phyloP scores from a whole-genome alignment of 2,329 filamentous ascomycete species.

The Zymoseptoria ardabiliae region DNA sequence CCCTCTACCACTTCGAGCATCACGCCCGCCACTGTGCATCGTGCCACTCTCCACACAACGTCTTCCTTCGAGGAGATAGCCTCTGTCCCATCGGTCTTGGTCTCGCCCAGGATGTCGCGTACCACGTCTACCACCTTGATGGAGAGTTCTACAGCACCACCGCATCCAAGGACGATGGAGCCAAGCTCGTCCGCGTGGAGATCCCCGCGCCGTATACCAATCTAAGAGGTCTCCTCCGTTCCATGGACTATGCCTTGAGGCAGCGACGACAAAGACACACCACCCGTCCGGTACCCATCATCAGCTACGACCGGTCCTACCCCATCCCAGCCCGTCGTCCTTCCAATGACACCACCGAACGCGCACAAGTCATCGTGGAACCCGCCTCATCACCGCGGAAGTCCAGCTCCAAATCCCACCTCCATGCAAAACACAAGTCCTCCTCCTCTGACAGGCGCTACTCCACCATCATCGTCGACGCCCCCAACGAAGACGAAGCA shows the following conservation, averaged over 20 bases:
- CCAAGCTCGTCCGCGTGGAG: conserved; percentile 40
- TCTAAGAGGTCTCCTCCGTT: conserved; percentile 34
- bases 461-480: conserved; percentile 11
- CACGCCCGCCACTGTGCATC: conserved; percentile 39
- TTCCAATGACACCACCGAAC: conserved; percentile 1
- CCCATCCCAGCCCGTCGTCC: conserved; percentile 33
- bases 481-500: conserved; percentile 6
- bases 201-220: conserved; percentile 37
- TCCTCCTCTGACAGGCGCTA: conserved; percentile 6
- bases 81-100: conserved; percentile 39
- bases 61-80: conserved; percentile 32
- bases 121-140: conserved; percentile 36
- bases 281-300: conserved; percentile 25
- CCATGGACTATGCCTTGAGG: conserved; percentile 35
- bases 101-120: conserved; percentile 40
- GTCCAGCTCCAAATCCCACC: background rate
- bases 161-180: conserved; percentile 24
- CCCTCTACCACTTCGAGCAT: conserved; percentile 41
- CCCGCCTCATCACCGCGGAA: conserved; percentile 4
- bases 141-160: conserved; percentile 24
- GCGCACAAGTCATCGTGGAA: conserved; percentile 9
- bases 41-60: conserved; percentile 40
- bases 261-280: conserved; percentile 11
- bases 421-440: conserved; percentile 6
- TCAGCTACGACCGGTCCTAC: conserved; percentile 39